Percentiles rank a stretch among this genome's conserved stretches.
Conservation (phyloP, 495 filamentous ascomycete genomes). For the Gamarada debralockiae region DNA sequence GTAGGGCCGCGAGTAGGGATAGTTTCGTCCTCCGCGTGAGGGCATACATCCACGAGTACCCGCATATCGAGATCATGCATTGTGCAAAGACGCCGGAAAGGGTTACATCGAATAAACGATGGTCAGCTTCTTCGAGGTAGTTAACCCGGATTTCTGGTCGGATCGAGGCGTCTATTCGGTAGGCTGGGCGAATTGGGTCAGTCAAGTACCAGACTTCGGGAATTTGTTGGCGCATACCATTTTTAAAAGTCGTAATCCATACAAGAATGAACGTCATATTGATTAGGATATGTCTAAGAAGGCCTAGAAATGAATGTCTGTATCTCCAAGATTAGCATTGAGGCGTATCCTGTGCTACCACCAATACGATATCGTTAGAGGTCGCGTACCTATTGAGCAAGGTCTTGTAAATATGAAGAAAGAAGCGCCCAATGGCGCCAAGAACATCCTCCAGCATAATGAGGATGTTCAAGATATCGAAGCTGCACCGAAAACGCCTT, state of each 20-base stretch:
- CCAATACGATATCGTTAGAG: background rate
- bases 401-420: slow-evolving; percentile 12
- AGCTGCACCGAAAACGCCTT: too few relatives aligned
- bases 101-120: slow-evolving; percentile 7
- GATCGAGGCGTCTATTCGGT: slow-evolving; percentile 12
- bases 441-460: background rate
- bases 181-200: background rate
- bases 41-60: slow-evolving; percentile 15
- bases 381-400: slow-evolving; percentile 9
- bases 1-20: slow-evolving; percentile 1
- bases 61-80: background rate
- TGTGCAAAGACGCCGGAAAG: slow-evolving; percentile 3
- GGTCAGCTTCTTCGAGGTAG: slow-evolving; percentile 8
- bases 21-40: slow-evolving; percentile 8
- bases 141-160: slow-evolving; percentile 9
- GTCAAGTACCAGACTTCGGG: background rate
- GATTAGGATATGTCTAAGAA: slow-evolving; percentile 10
- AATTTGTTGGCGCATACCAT: background rate
- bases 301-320: slow-evolving; percentile 11
- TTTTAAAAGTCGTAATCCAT: slow-evolving; percentile 19
- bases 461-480: background rate
- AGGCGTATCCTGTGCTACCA: too few relatives aligned
- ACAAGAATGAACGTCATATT: slow-evolving; percentile 14
- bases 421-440: slow-evolving; percentile 7
- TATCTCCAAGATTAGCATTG: background rate